These are phyloP conservation scores for Cladosporium sp. DNA, from an alignment of 2,329 filamentous ascomycete species.

Conservation along the genomic window DNA sequence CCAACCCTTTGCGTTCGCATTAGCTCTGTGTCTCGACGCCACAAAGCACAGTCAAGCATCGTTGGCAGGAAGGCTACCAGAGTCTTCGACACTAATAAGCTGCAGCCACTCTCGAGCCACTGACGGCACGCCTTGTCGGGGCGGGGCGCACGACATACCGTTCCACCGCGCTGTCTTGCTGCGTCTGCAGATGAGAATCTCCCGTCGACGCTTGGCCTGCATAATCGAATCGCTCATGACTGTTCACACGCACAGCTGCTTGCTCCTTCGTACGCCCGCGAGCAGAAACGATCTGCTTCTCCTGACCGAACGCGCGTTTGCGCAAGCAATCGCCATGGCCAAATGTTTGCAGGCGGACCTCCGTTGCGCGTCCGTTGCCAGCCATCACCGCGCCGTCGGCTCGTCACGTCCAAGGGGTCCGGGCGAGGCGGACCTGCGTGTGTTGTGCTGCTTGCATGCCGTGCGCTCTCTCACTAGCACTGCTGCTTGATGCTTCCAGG, in stretches of 20 bases:
- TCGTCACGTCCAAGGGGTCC: not conserved
- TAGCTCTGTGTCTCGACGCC: not conserved
- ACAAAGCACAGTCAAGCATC: not conserved
- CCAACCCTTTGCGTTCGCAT: too few relatives aligned
- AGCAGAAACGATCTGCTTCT: not conserved
- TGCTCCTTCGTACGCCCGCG: not conserved
- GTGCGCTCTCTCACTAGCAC: not conserved
- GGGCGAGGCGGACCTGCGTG: not conserved
- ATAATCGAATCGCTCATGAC: slow-evolving; percentile 6
- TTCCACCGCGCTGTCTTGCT: slow-evolving; percentile 7
- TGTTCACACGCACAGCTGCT: not conserved
- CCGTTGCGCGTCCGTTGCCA: not conserved
- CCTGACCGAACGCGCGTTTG: not conserved
- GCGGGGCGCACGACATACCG: slow-evolving; percentile 1
- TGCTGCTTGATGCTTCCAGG: not conserved
- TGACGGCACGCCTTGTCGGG: not conserved
- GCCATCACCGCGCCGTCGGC: not conserved
- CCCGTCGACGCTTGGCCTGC: slow-evolving; percentile 9
- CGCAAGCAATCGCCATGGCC: not conserved
- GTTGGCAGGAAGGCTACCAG: not conserved
- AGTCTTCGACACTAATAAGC: not conserved
- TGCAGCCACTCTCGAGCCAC: too few relatives aligned
- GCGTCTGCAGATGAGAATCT: slow-evolving; percentile 1
- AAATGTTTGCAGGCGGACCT: not conserved
- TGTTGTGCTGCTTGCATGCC: not conserved